phyloP scores from a whole-genome alignment of 2,329 filamentous ascomycete species.

The Alternaria panax region DNA sequence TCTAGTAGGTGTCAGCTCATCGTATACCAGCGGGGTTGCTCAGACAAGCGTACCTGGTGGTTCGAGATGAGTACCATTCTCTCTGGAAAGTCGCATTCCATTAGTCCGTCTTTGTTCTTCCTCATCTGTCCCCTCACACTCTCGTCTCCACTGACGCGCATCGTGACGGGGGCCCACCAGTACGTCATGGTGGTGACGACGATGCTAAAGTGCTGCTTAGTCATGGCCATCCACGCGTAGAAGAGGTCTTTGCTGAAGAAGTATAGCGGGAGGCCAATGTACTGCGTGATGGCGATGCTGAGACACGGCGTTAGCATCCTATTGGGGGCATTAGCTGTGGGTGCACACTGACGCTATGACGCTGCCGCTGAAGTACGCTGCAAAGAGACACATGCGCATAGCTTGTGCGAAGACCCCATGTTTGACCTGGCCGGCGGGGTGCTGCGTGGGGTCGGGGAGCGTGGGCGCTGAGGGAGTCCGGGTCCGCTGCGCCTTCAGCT shows the following conservation, averaged over 20 bases:
- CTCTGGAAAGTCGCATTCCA: constrained; percentile 80
- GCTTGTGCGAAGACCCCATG: constrained; percentile 54
- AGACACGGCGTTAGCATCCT: constrained; percentile 34
- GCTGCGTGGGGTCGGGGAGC: constrained; percentile 17
- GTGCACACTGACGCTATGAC: constrained; percentile 49
- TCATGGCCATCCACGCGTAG: constrained; percentile 84
- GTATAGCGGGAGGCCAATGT: constrained; percentile 77
- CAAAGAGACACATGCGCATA: constrained; percentile 55
- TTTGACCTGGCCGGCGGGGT: constrained; percentile 50
- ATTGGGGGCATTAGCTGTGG: constrained; percentile 14
- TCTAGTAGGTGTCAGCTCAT: constrained; percentile 51
- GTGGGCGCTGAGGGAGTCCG: constrained; percentile 12
- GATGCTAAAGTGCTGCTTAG: constrained; percentile 84
- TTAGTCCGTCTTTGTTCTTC: constrained; percentile 71
- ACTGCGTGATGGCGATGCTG: constrained; percentile 69
- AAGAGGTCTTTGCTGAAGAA: constrained; percentile 76
- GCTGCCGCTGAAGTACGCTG: constrained; percentile 55
- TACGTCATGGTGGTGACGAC: constrained; percentile 80
- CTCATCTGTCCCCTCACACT: constrained; percentile 78
- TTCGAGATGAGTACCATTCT: constrained; percentile 84
- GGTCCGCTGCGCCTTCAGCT: constrained; percentile 21
- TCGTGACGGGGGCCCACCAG: constrained; percentile 81
- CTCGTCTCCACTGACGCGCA: constrained; percentile 82
- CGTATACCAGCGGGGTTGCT: not conserved
- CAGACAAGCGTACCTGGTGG: constrained; percentile 64